phyloP scores from a whole-genome alignment of 1,284 basidiomycete genomes.

The Cutaneotrichosporon sp. region DNA sequence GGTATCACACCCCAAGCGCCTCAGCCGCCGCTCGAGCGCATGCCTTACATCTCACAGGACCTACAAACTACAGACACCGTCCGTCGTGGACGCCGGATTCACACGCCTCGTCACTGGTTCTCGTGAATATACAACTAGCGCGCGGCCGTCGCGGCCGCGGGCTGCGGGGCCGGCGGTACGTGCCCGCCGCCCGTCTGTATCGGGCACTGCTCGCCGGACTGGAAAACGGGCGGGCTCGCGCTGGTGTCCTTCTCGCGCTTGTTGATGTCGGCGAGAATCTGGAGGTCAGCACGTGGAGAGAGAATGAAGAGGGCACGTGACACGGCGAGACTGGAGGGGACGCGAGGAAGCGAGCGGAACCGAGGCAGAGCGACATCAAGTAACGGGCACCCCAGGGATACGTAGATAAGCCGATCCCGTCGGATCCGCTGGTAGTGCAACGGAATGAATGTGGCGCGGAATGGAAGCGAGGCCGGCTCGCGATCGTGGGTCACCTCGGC shows the following conservation, averaged over 20 bases:
- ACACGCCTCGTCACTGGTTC: neutral
- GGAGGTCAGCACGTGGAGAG: neutral
- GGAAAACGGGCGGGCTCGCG: neutral
- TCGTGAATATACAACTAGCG: constrained; percentile 1
- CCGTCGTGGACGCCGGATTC: neutral
- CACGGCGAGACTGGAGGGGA: no score
- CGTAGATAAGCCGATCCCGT: no score
- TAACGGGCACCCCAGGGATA: no score
- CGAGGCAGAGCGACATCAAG: neutral
- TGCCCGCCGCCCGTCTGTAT: neutral
- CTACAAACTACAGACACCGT: constrained; percentile 1
- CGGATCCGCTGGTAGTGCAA: neutral
- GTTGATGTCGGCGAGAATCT: constrained; percentile 31
- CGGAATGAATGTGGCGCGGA: neutral
- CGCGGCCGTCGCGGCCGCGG: neutral
- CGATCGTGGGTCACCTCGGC: neutral
- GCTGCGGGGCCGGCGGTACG: neutral
- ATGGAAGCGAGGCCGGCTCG: neutral
- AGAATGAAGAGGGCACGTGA: no score
- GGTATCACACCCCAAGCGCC: neutral
- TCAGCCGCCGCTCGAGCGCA: neutral
- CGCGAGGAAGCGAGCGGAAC: neutral
- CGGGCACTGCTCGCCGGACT: neutral
- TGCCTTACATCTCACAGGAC: constrained; percentile 1
- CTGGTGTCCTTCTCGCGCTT: constrained; percentile 17